A percentile compares a stretch with the other conserved stretches of the same genome.
Evolutionary conservation across 306 rosid genomes (phyloP).

Genomic region (Sechiopsis laciniata): DNA sequence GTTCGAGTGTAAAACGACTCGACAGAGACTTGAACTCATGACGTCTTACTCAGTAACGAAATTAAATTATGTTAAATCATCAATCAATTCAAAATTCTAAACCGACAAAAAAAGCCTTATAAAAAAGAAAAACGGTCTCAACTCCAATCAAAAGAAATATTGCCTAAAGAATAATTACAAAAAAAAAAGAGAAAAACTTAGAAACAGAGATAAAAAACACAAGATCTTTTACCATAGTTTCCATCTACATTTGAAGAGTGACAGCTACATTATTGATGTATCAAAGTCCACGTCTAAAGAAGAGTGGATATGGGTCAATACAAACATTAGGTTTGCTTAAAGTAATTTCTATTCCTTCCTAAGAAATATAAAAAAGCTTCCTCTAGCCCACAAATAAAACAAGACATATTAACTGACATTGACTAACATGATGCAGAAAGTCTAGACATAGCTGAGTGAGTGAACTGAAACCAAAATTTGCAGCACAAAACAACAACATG

Average conservation of each 20-base stretch:
- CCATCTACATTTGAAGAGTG: not conserved
- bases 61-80: no score
- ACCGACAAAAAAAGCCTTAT: no score
- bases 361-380: not conserved
- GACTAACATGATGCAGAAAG: slow-evolving; percentile 3
- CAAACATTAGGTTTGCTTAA: not conserved
- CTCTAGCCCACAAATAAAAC: not conserved
- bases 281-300: not conserved
- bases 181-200: no score
- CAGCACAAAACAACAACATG: not conserved
- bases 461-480: slow-evolving; percentile 9
- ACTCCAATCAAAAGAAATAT: no score
- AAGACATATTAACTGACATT: not conserved
- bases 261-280: not conserved
- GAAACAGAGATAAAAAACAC: no score
- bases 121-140: no score
- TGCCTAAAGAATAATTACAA: no score
- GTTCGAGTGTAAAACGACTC: no score
- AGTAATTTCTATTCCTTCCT: not conserved
- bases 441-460: slow-evolving; percentile 7
- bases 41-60: no score
- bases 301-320: not conserved
- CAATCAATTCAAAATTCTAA: no score
- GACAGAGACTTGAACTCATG: no score
- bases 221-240: no score